Conservation (phyloP, 768 basidiomycete genomes). For the Xanthoconium stramineum region DNA sequence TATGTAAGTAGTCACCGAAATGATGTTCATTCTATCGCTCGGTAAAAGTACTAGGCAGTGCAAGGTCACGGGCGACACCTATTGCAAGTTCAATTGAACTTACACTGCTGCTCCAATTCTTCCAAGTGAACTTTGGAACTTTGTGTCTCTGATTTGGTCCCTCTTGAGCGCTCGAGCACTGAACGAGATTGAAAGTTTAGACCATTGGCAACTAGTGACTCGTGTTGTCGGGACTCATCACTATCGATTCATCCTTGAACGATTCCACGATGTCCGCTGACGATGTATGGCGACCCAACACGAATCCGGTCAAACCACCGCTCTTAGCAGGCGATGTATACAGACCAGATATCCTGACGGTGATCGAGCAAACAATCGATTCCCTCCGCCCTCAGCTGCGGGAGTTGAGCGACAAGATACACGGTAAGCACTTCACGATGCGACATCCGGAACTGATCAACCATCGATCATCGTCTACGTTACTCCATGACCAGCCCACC, state of each 20-base stretch:
- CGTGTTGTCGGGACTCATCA: too few species aligned
- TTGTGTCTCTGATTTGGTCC: too few species aligned
- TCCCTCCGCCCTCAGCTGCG: constrained; percentile 55
- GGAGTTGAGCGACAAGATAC: constrained; percentile 68
- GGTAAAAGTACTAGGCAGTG: too few species aligned
- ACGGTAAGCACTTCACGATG: constrained; percentile 39
- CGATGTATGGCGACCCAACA: constrained; percentile 42
- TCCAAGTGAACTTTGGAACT: too few species aligned
- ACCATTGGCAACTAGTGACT: too few species aligned
- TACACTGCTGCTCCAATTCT: too few species aligned
- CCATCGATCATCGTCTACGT: background rate
- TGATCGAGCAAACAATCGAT: constrained; percentile 55
- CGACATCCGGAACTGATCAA: background rate
- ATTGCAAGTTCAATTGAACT: too few species aligned
- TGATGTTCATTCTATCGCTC: too few species aligned
- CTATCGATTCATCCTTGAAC: background rate
- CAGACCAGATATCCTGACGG: constrained; percentile 56
- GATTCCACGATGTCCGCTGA: constrained; percentile 17
- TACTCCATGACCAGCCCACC: constrained; percentile 48
- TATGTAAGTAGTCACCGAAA: too few species aligned
- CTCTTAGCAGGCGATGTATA: constrained; percentile 37
- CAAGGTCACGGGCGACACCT: too few species aligned
- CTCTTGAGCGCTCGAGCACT: too few species aligned
- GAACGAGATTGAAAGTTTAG: too few species aligned
- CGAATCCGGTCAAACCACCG: constrained; percentile 21